Conservation (phyloP, 495 filamentous ascomycete genomes). For the Podospora pseudoanserina region DNA sequence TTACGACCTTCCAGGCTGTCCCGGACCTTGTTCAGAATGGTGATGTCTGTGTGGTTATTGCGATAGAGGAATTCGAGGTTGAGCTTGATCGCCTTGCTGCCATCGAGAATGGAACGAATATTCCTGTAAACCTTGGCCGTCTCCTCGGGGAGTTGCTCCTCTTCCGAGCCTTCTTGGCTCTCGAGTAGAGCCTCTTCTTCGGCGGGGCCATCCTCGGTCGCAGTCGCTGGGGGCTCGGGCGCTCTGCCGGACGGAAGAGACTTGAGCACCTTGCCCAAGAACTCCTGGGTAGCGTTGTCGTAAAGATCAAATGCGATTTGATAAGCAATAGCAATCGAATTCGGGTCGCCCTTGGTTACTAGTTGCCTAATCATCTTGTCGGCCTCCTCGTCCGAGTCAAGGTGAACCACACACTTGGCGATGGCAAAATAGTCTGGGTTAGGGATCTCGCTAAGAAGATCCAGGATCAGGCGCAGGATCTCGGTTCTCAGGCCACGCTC, state of each 20-base stretch:
- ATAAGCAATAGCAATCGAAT: conserved; percentile 80
- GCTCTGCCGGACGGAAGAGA: conserved; percentile 64
- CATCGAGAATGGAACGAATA: conserved; percentile 81
- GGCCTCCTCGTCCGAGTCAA: conserved; percentile 88
- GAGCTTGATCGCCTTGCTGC: conserved; percentile 86
- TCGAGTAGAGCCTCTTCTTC: conserved; percentile 46
- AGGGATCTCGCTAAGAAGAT: conserved; percentile 81
- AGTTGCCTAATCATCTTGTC: conserved; percentile 81
- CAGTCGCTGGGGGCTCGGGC: conserved; percentile 49
- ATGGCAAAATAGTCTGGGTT: conserved; percentile 97
- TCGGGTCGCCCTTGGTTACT: conserved; percentile 70
- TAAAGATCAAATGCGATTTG: conserved; percentile 98
- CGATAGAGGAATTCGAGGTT: conserved; percentile 95
- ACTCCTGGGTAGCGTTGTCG: conserved; percentile 97
- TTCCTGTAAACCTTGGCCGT: conserved; percentile 63
- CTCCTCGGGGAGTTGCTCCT: conserved; percentile 45
- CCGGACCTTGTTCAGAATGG: conserved; percentile 90
- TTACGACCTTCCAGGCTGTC: conserved; percentile 94
- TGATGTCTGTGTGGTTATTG: conserved; percentile 78
- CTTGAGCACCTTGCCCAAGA: conserved; percentile 82
- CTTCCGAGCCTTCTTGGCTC: conserved; percentile 29
- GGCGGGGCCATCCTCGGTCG: conserved; percentile 45
- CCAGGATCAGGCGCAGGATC: conserved; percentile 83
- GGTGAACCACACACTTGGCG: conserved; percentile 95
- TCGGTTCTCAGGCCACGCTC: conserved; percentile 76